Percentiles rank a stretch among this genome's conserved stretches.
Evolutionary conservation across 352 stramenopile species (phyloP).

Genomic region (Globisporangium canariense): DNA sequence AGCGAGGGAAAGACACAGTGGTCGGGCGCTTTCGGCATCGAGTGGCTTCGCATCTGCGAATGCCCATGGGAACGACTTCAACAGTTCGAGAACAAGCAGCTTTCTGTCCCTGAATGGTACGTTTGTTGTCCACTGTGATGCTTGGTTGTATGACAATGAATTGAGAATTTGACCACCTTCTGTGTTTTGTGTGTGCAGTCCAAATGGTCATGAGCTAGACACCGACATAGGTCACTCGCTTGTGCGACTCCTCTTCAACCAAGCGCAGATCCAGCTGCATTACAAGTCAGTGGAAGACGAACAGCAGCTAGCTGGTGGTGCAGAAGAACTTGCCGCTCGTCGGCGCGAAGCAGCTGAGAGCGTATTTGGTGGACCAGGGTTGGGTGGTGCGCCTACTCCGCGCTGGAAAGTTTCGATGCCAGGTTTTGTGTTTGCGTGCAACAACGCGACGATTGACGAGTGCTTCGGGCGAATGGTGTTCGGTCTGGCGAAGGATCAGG

Average conservation of each 20-base stretch:
- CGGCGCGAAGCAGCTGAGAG: constrained; percentile 75
- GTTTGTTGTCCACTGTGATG: constrained; percentile 10
- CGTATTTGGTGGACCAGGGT: constrained; percentile 39
- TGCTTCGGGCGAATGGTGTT: constrained; percentile 86
- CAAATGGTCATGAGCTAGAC: constrained; percentile 68
- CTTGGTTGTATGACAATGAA: constrained; percentile 3
- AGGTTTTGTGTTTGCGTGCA: constrained; percentile 85
- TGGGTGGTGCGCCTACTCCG: constrained; percentile 25
- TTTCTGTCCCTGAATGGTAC: constrained; percentile 58
- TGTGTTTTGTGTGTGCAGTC: constrained; percentile 25
- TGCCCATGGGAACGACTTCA: constrained; percentile 80
- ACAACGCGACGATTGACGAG: constrained; percentile 78
- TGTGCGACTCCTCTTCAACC: constrained; percentile 77
- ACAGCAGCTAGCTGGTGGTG: constrained; percentile 59
- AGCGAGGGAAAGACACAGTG: constrained; percentile 45
- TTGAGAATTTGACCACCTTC: constrained; percentile 1
- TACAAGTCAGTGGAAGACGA: constrained; percentile 86
- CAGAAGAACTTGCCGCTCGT: constrained; percentile 66
- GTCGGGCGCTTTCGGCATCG: constrained; percentile 61
- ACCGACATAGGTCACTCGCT: constrained; percentile 62
- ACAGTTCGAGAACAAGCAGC: constrained; percentile 67
- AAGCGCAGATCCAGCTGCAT: constrained; percentile 78
- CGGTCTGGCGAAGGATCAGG: constrained; percentile 69
- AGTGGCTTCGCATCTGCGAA: constrained; percentile 87
- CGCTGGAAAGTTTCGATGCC: constrained; percentile 50